Conservation (phyloP, 139 green algal genomes). For the Chlamydomonas asymmetrica region DNA sequence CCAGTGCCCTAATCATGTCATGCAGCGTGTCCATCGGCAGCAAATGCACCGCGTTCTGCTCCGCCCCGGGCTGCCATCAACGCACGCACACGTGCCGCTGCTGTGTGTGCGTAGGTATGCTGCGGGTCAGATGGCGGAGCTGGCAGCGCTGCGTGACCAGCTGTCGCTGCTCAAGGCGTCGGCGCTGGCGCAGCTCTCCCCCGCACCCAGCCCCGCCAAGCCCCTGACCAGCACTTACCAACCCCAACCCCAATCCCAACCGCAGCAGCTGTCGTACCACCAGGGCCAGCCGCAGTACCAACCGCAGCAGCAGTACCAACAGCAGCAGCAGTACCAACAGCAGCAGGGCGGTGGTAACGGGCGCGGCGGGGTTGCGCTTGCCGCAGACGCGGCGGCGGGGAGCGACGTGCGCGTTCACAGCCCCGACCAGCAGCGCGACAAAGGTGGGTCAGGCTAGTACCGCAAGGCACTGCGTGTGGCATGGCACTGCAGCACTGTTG, state of each 20-base stretch:
- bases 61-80: too few species aligned
- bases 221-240: not conserved
- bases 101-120: too few species aligned
- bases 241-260: not conserved
- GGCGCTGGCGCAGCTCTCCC: constrained; percentile 34
- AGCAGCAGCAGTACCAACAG: not conserved
- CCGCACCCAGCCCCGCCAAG: not conserved
- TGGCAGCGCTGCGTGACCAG: constrained; percentile 25
- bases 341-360: not conserved
- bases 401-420: too few species aligned
- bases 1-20: too few species aligned
- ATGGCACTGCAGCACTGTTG: too few species aligned
- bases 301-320: not conserved
- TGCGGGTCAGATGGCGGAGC: constrained; percentile 27
- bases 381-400: not conserved
- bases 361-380: not conserved
- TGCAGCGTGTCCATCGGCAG: too few species aligned
- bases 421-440: too few species aligned
- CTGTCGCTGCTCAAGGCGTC: constrained; percentile 33
- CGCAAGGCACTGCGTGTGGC: too few species aligned
- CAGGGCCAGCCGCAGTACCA: not conserved
- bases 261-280: not conserved
- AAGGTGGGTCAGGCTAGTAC: too few species aligned
- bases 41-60: too few species aligned
- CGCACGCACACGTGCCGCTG: too few species aligned